Conservation (phyloP, 345 rosid species). For the Camelina laxa region DNA sequence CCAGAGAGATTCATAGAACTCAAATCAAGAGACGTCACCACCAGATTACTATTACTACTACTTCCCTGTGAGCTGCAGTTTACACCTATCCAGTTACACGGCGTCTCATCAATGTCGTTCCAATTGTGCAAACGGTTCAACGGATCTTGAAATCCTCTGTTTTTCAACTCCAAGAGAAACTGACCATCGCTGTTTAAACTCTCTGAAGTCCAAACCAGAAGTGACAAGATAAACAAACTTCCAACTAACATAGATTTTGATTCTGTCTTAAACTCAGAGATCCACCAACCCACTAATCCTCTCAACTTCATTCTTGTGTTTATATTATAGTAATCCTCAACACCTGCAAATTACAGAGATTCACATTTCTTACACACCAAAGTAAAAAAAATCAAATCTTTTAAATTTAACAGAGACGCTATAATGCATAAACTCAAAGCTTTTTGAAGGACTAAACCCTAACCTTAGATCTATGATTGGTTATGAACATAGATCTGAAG, state of each 20-base stretch:
- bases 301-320: slow-evolving; percentile 21
- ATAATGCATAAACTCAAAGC: slow-evolving; percentile 13
- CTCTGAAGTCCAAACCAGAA: slow-evolving; percentile 52
- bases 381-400: slow-evolving; percentile 9
- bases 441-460: background rate
- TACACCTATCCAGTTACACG: slow-evolving; percentile 87
- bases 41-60: slow-evolving; percentile 37
- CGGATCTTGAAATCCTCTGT: slow-evolving; percentile 54
- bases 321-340: background rate
- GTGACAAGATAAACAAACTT: slow-evolving; percentile 45
- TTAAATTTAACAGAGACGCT: background rate
- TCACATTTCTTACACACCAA: slow-evolving; percentile 15
- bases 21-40: slow-evolving; percentile 70
- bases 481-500: slow-evolving; percentile 27
- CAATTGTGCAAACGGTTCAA: slow-evolving; percentile 59
- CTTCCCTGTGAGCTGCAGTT: slow-evolving; percentile 63
- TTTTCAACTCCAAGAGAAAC: slow-evolving; percentile 66
- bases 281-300: slow-evolving; percentile 46
- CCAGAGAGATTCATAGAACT: slow-evolving; percentile 84
- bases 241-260: slow-evolving; percentile 34
- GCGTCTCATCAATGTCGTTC: slow-evolving; percentile 70
- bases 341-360: slow-evolving; percentile 37
- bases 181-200: slow-evolving; percentile 78
- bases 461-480: slow-evolving; percentile 28
- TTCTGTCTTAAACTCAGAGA: slow-evolving; percentile 34